phyloP scores from a whole-genome alignment of 192 early-diverging fungal genomes.

The Spizellomyces punctatus region DNA sequence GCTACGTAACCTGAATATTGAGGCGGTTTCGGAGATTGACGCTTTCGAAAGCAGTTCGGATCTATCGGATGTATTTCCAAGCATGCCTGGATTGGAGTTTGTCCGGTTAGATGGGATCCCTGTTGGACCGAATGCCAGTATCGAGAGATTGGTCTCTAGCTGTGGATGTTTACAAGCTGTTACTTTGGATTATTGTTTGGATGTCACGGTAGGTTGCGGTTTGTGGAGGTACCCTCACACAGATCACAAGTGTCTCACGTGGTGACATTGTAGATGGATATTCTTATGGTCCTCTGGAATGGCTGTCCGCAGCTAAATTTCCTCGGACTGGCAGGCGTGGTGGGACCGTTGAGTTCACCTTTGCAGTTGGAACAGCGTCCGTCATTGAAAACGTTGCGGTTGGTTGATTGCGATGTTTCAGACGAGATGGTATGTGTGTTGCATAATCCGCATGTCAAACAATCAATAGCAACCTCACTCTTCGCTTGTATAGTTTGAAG shows the following conservation, averaged over 20 bases:
- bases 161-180: constrained; percentile 44
- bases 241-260: too few relatives aligned
- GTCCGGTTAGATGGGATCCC: constrained; percentile 51
- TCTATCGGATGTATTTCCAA: constrained; percentile 35
- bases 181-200: constrained; percentile 54
- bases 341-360: constrained; percentile 24
- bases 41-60: constrained; percentile 38
- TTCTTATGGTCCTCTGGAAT: constrained; percentile 51
- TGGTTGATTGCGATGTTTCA: constrained; percentile 57
- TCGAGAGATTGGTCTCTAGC: constrained; percentile 24
- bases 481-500: constrained; percentile 11
- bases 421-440: constrained; percentile 33
- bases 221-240: neutral
- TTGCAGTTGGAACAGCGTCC: constrained; percentile 25
- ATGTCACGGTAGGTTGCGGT: constrained; percentile 17
- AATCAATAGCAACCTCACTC: constrained; percentile 3
- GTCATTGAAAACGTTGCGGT: constrained; percentile 43
- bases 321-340: constrained; percentile 53
- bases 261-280: constrained; percentile 30
- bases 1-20: constrained; percentile 46
- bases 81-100: constrained; percentile 39
- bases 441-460: neutral
- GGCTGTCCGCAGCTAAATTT: constrained; percentile 38
- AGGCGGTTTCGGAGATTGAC: constrained; percentile 49
- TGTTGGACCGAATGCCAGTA: constrained; percentile 35